These are phyloP conservation scores for Takashimella koratensis DNA, from an alignment of 1,284 basidiomycete genomes.

Conservation along the genomic window DNA sequence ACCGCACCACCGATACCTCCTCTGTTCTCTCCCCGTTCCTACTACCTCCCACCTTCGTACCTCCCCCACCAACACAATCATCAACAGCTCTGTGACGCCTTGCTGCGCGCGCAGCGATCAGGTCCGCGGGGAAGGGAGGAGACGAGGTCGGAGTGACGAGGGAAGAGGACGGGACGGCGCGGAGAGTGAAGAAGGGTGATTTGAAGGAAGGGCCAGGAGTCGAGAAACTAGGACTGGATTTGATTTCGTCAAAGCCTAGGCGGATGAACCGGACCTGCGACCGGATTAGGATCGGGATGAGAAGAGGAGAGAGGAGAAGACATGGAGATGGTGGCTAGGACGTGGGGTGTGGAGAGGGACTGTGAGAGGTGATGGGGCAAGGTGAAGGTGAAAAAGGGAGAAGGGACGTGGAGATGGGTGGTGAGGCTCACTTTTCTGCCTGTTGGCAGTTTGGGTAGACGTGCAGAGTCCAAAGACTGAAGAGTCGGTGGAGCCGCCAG, in stretches of 20 bases:
- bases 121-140: conserved; percentile 11
- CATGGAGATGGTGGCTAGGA: not conserved
- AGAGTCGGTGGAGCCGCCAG: not conserved
- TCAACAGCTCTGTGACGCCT: not conserved
- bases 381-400: not conserved
- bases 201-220: conserved; percentile 4
- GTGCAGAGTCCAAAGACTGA: not conserved
- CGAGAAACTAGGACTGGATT: conserved; percentile 8
- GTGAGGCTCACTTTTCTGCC: conserved; percentile 11
- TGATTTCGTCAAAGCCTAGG: conserved; percentile 5
- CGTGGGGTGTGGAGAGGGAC: not conserved
- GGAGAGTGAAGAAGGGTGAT: conserved; percentile 9
- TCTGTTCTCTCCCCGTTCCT: too few relatives aligned
- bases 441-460: not conserved
- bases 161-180: conserved; percentile 2
- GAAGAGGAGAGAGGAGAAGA: not conserved
- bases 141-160: conserved; percentile 2
- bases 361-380: not conserved
- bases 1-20: not conserved
- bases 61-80: not conserved
- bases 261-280: conserved; percentile 13
- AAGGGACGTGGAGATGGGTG: not conserved
- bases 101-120: not conserved
- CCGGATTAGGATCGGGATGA: too few relatives aligned
- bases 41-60: too few relatives aligned